A percentile compares a stretch with the other conserved stretches of the same genome.
phyloP scores from a whole-genome alignment of 1,284 basidiomycete species.

The Amylostereum chailletii region DNA sequence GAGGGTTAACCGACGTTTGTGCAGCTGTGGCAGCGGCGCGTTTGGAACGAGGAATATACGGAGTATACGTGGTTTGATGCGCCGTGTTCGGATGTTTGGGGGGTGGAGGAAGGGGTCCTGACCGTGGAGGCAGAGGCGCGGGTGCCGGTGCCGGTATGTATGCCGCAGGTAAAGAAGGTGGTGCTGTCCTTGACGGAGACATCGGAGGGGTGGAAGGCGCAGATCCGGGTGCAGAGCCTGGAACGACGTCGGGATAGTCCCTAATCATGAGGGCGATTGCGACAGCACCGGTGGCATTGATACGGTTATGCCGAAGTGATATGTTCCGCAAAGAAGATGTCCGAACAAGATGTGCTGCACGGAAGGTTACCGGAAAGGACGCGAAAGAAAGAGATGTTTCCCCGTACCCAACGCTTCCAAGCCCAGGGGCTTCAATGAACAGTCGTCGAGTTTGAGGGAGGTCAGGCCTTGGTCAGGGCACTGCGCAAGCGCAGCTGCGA shows the following conservation, averaged over 20 bases:
- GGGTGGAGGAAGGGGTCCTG: constrained; percentile 44
- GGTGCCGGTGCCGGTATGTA: constrained; percentile 11
- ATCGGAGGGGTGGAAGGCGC: constrained; percentile 20
- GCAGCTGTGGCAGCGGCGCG: constrained; percentile 27
- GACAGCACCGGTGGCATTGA: constrained; percentile 76
- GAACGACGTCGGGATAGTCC: constrained; percentile 79
- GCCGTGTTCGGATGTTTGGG: constrained; percentile 45
- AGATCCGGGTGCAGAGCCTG: constrained; percentile 22
- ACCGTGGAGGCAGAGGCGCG: constrained; percentile 24
- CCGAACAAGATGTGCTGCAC: constrained; percentile 69
- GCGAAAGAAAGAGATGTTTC: neutral
- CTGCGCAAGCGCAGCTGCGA: constrained; percentile 59
- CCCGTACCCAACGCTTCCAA: constrained; percentile 71
- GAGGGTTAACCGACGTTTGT: constrained; percentile 31
- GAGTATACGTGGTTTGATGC: constrained; percentile 70
- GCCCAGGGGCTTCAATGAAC: constrained; percentile 59
- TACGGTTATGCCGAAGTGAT: constrained; percentile 81
- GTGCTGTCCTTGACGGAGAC: constrained; percentile 14
- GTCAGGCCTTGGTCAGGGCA: constrained; percentile 53
- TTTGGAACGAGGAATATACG: constrained; percentile 64
- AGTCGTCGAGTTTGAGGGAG: constrained; percentile 82
- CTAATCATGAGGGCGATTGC: constrained; percentile 92
- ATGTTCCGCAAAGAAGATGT: constrained; percentile 79
- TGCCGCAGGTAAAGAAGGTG: constrained; percentile 11
- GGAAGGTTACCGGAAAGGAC: neutral